Percentiles rank a stretch among this genome's conserved stretches.
phyloP scores from a whole-genome alignment of 179 eudicot species.

The Beta lomatogona region DNA sequence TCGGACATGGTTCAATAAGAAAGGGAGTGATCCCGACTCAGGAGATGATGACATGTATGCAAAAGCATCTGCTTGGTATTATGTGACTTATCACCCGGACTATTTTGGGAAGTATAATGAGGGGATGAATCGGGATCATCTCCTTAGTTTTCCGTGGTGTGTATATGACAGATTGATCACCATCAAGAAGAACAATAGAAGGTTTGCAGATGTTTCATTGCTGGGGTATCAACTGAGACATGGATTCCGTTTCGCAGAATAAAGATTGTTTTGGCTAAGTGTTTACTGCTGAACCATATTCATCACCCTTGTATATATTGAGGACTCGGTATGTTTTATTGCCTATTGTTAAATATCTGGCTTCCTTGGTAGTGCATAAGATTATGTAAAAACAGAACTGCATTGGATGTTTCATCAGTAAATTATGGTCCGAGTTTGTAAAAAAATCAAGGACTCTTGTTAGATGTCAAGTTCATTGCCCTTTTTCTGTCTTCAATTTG shows the following conservation, averaged over 20 bases:
- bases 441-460: too few relatives aligned
- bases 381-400: too few relatives aligned
- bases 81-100: constrained; percentile 70
- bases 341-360: too few relatives aligned
- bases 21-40: constrained; percentile 22
- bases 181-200: constrained; percentile 58
- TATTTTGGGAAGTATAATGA: constrained; percentile 69
- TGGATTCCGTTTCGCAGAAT: constrained; percentile 24
- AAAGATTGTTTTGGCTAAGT: not conserved
- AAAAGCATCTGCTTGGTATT: constrained; percentile 93
- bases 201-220: constrained; percentile 22
- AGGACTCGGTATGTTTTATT: too few relatives aligned
- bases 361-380: too few relatives aligned
- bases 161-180: constrained; percentile 69
- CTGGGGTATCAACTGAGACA: constrained; percentile 27
- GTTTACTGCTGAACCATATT: not conserved
- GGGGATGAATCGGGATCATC: constrained; percentile 65
- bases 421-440: too few relatives aligned
- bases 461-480: too few relatives aligned
- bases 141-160: constrained; percentile 94
- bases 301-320: not conserved
- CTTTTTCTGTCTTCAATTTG: too few relatives aligned
- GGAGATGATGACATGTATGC: constrained; percentile 45
- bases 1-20: constrained; percentile 57
- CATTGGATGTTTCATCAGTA: too few relatives aligned